These are phyloP conservation scores for Vitis cinerea DNA, from an alignment of 164 flowering plant genomes.

Conservation along the genomic window DNA sequence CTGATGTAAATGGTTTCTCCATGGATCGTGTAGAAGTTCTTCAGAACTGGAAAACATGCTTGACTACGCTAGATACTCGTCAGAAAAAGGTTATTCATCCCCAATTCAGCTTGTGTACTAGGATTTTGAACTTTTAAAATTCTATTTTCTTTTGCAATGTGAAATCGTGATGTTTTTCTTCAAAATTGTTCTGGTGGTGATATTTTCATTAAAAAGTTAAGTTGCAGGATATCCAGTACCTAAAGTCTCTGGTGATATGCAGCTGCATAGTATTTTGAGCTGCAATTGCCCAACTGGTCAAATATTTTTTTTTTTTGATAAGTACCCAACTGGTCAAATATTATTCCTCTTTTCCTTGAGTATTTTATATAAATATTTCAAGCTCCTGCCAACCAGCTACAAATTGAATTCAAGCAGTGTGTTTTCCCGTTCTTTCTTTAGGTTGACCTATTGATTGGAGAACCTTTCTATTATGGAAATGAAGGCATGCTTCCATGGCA, in stretches of 20 bases:
- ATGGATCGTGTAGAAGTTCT: slow-evolving; percentile 58
- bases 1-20: slow-evolving; percentile 65
- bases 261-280: no score
- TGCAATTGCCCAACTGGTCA: no score
- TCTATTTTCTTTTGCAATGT: no score
- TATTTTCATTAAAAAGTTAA: not conserved
- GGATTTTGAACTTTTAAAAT: no score
- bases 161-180: not conserved
- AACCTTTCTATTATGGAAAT: slow-evolving; percentile 78
- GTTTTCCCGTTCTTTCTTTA: slow-evolving; percentile 23
- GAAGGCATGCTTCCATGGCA: slow-evolving; percentile 93
- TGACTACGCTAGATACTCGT: slow-evolving; percentile 58
- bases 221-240: not conserved
- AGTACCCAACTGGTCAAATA: no score
- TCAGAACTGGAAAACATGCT: slow-evolving; percentile 34
- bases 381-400: not conserved
- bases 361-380: not conserved
- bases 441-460: slow-evolving; percentile 81
- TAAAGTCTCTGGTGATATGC: no score
- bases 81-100: slow-evolving; percentile 50
- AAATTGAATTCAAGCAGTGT: not conserved
- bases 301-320: no score
- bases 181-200: not conserved
- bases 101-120: not conserved
- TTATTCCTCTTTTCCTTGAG: not conserved